Conservation (phyloP, 1,284 basidiomycete species). For the Leccinum griseonigrum region DNA sequence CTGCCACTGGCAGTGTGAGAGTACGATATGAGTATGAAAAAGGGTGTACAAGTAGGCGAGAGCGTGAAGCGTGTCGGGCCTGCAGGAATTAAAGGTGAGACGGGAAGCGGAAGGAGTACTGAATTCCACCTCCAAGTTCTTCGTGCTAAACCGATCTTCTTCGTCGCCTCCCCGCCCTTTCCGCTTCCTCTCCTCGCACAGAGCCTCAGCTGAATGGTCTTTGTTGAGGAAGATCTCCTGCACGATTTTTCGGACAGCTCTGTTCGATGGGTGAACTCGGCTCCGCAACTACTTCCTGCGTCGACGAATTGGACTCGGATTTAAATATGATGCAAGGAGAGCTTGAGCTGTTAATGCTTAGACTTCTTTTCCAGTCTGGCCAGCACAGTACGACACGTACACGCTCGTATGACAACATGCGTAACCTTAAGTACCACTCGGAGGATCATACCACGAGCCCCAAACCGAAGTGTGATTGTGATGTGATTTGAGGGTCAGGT, state of each 20-base stretch:
- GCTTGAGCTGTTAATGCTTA: conserved; percentile 67
- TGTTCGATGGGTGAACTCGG: conserved; percentile 50
- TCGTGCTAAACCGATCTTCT: conserved; percentile 58
- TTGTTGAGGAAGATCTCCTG: conserved; percentile 75
- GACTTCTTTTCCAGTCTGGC: conserved; percentile 84
- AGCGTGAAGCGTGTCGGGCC: too few relatives aligned
- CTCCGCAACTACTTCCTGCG: conserved; percentile 32
- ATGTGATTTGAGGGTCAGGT: conserved; percentile 58
- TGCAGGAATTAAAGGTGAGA: too few relatives aligned
- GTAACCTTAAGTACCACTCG: conserved; percentile 84
- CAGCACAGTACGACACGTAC: conserved; percentile 92
- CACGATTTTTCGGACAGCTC: conserved; percentile 63
- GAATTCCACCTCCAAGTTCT: conserved; percentile 47
- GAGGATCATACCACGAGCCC: conserved; percentile 91
- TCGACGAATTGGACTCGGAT: conserved; percentile 25
- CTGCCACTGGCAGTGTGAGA: too few relatives aligned
- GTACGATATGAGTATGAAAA: too few relatives aligned
- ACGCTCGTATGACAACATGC: conserved; percentile 90
- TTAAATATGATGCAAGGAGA: conserved; percentile 51
- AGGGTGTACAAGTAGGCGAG: too few relatives aligned
- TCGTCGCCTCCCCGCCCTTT: conserved; percentile 58
- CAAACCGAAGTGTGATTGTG: conserved; percentile 93
- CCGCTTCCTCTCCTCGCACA: conserved; percentile 81
- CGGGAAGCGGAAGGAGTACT: conserved; percentile 15
- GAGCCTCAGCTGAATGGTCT: conserved; percentile 62